Conservation (phyloP, 768 basidiomycete genomes). For the Macrolepiota fuliginosa region DNA sequence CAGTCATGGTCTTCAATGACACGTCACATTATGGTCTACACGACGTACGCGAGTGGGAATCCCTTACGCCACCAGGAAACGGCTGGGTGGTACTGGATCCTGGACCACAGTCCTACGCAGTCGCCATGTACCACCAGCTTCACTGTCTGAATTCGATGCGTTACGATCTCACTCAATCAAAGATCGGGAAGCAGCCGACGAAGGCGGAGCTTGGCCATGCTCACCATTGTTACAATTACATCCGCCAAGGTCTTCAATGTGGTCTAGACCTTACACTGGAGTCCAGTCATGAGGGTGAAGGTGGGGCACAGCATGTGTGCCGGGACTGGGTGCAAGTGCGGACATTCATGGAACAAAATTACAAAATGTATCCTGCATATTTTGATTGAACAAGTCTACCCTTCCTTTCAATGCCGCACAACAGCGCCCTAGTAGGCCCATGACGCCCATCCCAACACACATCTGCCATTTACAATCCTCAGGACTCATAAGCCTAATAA, state of each 20-base stretch:
- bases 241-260: slow-evolving; percentile 11
- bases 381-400: neutral
- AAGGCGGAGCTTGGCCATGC: slow-evolving; percentile 11
- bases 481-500: no score
- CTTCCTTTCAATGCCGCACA: neutral
- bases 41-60: slow-evolving; percentile 16
- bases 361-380: neutral
- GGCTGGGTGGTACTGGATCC: slow-evolving; percentile 14
- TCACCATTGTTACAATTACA: slow-evolving; percentile 15
- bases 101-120: slow-evolving; percentile 11
- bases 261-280: slow-evolving; percentile 11
- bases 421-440: no score
- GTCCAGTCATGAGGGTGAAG: neutral
- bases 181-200: slow-evolving; percentile 10
- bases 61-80: slow-evolving; percentile 12
- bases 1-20: slow-evolving; percentile 12
- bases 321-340: slow-evolving; percentile 12
- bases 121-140: slow-evolving; percentile 18
- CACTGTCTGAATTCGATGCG: slow-evolving; percentile 18
- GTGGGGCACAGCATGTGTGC: slow-evolving; percentile 8
- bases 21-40: slow-evolving; percentile 14
- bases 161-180: slow-evolving; percentile 15
- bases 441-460: no score
- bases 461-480: no score
- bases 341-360: slow-evolving; percentile 13